These are phyloP conservation scores for Babesia caballi DNA, from an alignment of 169 alveolate genomes.

Conservation along the genomic window DNA sequence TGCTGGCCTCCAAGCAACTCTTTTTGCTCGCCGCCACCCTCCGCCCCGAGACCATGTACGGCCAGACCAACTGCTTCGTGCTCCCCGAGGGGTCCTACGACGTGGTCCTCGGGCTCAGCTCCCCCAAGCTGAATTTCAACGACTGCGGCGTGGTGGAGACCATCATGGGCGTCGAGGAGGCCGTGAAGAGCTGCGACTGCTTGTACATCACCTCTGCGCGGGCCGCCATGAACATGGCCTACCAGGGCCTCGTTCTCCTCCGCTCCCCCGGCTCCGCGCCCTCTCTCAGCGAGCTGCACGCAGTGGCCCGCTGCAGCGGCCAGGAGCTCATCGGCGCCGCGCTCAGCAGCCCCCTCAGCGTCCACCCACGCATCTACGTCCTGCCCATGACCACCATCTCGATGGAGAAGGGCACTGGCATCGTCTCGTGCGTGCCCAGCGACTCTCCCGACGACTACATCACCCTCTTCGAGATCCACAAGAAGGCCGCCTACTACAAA, in stretches of 20 bases:
- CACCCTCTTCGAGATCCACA: constrained; percentile 88
- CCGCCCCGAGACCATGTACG: constrained; percentile 99
- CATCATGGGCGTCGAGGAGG: constrained; percentile 53
- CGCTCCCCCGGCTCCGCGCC: constrained; percentile 1
- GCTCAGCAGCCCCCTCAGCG: constrained; percentile 91
- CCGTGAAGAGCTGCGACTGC: constrained; percentile 58
- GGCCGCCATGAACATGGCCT: constrained; percentile 88
- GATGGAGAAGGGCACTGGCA: constrained; percentile 97
- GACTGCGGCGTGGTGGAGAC: constrained; percentile 71
- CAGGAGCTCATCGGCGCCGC: constrained; percentile 90
- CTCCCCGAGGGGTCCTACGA: constrained; percentile 93
- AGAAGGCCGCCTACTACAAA: constrained; percentile 80
- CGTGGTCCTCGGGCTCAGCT: constrained; percentile 72
- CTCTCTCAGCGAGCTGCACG: constrained; percentile 36
- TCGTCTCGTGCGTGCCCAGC: constrained; percentile 98
- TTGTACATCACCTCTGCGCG: constrained; percentile 69
- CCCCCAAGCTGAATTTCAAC: constrained; percentile 64
- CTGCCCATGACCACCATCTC: constrained; percentile 97
- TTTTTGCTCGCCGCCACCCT: constrained; percentile 96
- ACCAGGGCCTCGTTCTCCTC: constrained; percentile 77
- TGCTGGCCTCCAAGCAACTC: constrained; percentile 67
- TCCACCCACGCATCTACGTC: constrained; percentile 88
- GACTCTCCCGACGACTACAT: constrained; percentile 99
- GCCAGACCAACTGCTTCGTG: constrained; percentile 97
- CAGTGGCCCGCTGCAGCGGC: constrained; percentile 79